Evolutionary conservation across 2,329 filamentous ascomycete species (phyloP).

Genomic region (Dendrostoma leiphaemia): DNA sequence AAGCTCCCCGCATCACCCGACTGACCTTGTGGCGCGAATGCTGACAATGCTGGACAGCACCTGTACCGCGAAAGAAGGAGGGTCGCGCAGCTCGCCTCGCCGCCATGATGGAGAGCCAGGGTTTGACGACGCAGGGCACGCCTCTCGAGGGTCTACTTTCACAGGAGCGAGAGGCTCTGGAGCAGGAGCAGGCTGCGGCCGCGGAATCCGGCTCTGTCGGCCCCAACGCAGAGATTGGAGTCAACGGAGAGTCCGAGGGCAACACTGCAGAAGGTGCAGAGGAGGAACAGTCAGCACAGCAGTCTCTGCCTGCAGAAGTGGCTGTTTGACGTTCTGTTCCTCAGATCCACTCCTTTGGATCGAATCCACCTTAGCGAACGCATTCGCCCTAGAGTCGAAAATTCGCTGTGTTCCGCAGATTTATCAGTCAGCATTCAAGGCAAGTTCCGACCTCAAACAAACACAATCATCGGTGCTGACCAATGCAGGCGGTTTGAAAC

Average conservation of each 20-base stretch:
- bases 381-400: background rate
- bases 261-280: background rate
- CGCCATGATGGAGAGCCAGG: conserved; percentile 48
- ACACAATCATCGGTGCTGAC: background rate
- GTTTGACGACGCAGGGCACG: conserved; percentile 23
- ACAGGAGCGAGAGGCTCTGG: conserved; percentile 18
- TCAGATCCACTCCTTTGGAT: background rate
- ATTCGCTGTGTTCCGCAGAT: background rate
- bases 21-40: background rate
- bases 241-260: background rate
- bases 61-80: conserved; percentile 54
- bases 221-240: background rate
- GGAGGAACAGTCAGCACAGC: background rate
- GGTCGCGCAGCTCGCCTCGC: conserved; percentile 52
- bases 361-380: background rate
- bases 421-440: background rate
- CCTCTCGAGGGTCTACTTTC: conserved; percentile 18
- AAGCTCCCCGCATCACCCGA: conserved; percentile 25
- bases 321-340: background rate
- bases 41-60: conserved; percentile 33
- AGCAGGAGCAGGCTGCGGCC: conserved; percentile 9
- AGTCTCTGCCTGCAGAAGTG: background rate
- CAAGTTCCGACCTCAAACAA: background rate
- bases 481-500: background rate
- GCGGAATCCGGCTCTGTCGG: background rate